Evolutionary conservation across 2,329 filamentous ascomycete genomes (phyloP).

Genomic region (Ceratocystis destructans): DNA sequence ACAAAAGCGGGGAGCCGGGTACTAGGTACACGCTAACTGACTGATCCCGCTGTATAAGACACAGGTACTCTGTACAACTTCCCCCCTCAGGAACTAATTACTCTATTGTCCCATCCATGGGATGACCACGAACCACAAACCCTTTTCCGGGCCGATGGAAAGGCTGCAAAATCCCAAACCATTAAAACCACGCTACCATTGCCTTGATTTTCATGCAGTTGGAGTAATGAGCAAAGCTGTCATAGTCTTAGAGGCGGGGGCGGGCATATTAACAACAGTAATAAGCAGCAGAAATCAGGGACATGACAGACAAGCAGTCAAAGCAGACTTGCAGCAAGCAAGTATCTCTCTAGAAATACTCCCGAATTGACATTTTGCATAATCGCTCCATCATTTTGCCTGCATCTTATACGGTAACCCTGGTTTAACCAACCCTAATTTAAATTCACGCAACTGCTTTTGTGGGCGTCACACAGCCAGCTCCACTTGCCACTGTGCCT

Average conservation of each 20-base stretch:
- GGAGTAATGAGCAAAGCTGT: neutral
- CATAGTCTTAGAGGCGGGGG: neutral
- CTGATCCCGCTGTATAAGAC: neutral
- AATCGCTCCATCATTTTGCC: neutral
- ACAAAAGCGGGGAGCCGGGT: neutral
- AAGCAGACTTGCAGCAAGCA: neutral
- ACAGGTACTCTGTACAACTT: conserved; percentile 1
- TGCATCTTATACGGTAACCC: neutral
- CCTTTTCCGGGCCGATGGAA: neutral
- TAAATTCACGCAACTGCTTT: neutral
- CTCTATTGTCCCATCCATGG: neutral
- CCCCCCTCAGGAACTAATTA: neutral
- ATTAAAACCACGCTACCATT: neutral
- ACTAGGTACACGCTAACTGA: neutral
- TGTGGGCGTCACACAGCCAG: neutral
- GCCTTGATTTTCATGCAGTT: neutral
- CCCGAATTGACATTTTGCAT: too few relatives aligned
- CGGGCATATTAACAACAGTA: neutral
- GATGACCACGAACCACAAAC: neutral
- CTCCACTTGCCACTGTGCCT: neutral
- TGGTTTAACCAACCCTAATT: neutral
- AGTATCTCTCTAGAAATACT: neutral
- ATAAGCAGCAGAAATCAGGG: neutral
- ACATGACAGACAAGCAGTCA: neutral
- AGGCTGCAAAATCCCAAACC: neutral